Conservation (phyloP, 2,329 filamentous ascomycete genomes). For the Amylocarpus encephaloides region DNA sequence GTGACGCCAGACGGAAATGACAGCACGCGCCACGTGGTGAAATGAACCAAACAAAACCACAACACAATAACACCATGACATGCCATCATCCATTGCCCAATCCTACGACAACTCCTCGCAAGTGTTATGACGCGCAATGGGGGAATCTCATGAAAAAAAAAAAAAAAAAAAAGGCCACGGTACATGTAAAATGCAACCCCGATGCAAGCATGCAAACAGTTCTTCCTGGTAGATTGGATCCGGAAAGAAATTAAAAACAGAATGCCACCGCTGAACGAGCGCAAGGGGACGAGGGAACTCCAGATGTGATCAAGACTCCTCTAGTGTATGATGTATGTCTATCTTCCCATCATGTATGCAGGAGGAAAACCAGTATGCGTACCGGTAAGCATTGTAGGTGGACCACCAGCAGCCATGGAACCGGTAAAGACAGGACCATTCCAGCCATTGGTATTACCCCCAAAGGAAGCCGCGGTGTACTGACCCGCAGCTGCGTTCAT, state of each 20-base stretch:
- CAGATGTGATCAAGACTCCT: slow-evolving; percentile 16
- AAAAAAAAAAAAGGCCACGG: slow-evolving; percentile 28
- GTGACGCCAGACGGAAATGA: slow-evolving; percentile 27
- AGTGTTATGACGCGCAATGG: slow-evolving; percentile 28
- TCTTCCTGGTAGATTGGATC: slow-evolving; percentile 24
- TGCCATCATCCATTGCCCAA: slow-evolving; percentile 24
- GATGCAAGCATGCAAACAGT: slow-evolving; percentile 25
- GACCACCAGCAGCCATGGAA: slow-evolving; percentile 29
- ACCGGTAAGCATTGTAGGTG: slow-evolving; percentile 26
- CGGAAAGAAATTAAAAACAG: slow-evolving; percentile 14
- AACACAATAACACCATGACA: slow-evolving; percentile 25
- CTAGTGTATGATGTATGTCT: slow-evolving; percentile 18
- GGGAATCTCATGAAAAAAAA: slow-evolving; percentile 31
- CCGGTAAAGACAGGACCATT: slow-evolving; percentile 23
- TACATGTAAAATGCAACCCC: slow-evolving; percentile 29
- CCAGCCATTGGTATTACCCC: slow-evolving; percentile 25
- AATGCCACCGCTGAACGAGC: slow-evolving; percentile 18
- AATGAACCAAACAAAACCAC: slow-evolving; percentile 14
- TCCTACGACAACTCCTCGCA: slow-evolving; percentile 28
- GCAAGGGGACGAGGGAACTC: slow-evolving; percentile 14
- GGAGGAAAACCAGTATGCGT: slow-evolving; percentile 29
- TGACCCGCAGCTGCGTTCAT: slow-evolving; percentile 20
- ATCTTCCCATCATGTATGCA: slow-evolving; percentile 34
- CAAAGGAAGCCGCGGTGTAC: slow-evolving; percentile 23
- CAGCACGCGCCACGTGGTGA: slow-evolving; percentile 21